Conservation (phyloP, 306 rosid genomes). For the Mimosa pudica region DNA sequence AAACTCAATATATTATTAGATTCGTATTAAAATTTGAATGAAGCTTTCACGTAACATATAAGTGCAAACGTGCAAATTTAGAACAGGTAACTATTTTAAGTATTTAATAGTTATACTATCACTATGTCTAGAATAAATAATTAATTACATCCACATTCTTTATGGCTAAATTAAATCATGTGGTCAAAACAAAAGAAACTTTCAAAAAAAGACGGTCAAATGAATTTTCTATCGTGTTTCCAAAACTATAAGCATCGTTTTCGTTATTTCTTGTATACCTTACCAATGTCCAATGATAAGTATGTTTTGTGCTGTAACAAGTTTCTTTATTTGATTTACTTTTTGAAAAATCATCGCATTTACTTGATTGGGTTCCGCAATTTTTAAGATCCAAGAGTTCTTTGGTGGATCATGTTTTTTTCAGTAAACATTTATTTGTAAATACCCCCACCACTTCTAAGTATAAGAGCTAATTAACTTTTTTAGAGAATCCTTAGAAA, state of each 20-base stretch:
- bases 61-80: conserved; percentile 36
- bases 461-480: too few relatives aligned
- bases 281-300: neutral
- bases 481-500: too few relatives aligned
- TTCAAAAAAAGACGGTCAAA: neutral
- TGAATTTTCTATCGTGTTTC: neutral
- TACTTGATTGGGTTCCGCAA: neutral
- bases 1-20: conserved; percentile 12
- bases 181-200: neutral
- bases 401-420: too few relatives aligned
- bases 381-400: too few relatives aligned
- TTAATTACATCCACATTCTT: neutral
- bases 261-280: neutral
- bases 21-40: neutral
- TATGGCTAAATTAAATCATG: neutral
- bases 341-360: neutral
- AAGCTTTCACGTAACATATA: conserved; percentile 44
- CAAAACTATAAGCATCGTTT: neutral
- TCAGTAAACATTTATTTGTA: too few relatives aligned
- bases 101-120: neutral
- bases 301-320: neutral
- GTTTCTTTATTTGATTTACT: neutral
- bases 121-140: neutral
- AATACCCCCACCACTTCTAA: too few relatives aligned
- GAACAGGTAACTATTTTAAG: conserved; percentile 20